phyloP scores from a whole-genome alignment of 495 filamentous ascomycete genomes.

The Daldinia caldariorum region DNA sequence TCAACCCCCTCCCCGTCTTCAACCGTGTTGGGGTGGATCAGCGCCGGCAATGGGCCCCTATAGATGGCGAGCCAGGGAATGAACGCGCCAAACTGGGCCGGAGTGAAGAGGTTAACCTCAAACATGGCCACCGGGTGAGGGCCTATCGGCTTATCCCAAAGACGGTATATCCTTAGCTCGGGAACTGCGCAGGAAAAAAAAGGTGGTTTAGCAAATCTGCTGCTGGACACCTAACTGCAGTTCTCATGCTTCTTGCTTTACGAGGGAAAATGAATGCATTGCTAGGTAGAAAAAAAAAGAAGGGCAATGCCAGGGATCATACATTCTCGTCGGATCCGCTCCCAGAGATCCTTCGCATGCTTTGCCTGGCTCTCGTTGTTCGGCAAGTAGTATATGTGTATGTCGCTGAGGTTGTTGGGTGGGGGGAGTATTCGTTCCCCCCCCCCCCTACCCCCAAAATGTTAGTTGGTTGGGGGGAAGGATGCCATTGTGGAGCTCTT shows the following conservation, averaged over 20 bases:
- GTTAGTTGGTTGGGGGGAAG: slow-evolving; percentile 4
- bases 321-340: slow-evolving; percentile 85
- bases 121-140: slow-evolving; percentile 91
- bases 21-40: slow-evolving; percentile 84
- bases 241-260: background rate
- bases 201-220: background rate
- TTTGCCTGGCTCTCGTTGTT: slow-evolving; percentile 67
- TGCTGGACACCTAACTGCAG: too few relatives aligned
- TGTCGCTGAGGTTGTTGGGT: slow-evolving; percentile 58
- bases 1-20: slow-evolving; percentile 58
- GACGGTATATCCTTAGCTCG: slow-evolving; percentile 81
- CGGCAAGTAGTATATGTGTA: slow-evolving; percentile 85
- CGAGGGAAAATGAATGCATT: background rate
- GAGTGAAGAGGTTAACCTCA: slow-evolving; percentile 88
- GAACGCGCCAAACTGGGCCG: slow-evolving; percentile 88
- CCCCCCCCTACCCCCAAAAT: too few relatives aligned
- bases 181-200: slow-evolving; percentile 64
- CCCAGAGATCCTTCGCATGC: slow-evolving; percentile 77
- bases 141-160: slow-evolving; percentile 81
- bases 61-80: slow-evolving; percentile 85
- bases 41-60: slow-evolving; percentile 79
- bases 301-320: slow-evolving; percentile 31
- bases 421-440: too few relatives aligned
- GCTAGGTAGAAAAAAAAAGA: background rate
- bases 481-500: background rate